These are phyloP conservation scores for Cymbopogon flexuosus DNA, from an alignment of 202 grass and related monocot species.

Conservation along the genomic window DNA sequence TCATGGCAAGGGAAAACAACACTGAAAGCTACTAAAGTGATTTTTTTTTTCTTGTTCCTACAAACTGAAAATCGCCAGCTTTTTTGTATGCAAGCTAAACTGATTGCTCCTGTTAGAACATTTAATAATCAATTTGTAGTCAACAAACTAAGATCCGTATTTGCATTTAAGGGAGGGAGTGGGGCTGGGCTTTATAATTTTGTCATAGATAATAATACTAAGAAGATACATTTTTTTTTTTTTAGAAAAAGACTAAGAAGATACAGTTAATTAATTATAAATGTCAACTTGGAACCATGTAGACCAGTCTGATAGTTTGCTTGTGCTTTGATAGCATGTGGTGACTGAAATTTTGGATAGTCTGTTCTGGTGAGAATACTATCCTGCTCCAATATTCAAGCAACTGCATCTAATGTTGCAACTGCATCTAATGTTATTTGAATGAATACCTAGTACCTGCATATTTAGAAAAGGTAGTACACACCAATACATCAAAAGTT, in stretches of 20 bases:
- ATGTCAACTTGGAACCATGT: neutral
- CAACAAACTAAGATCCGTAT: neutral
- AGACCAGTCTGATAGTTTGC: neutral
- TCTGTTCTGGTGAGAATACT: neutral
- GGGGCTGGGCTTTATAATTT: neutral
- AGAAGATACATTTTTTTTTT: no score
- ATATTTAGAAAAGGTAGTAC: neutral
- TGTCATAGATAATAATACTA: neutral
- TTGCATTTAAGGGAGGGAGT: neutral
- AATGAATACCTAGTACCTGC: neutral
- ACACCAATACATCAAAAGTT: neutral
- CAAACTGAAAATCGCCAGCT: neutral
- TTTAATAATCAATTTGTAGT: conserved; percentile 3
- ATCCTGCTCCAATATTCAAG: neutral
- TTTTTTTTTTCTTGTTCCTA: neutral
- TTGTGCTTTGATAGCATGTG: neutral
- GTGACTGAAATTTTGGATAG: neutral
- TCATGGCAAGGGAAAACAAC: neutral
- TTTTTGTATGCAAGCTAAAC: neutral
- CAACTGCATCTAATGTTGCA: neutral
- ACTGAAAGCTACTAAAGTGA: neutral
- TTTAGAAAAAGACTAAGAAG: no score
- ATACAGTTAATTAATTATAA: neutral
- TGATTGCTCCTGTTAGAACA: neutral
- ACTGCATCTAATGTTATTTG: neutral